Percentiles rank a stretch among this genome's conserved stretches.
phyloP scores from a whole-genome alignment of 2,329 filamentous ascomycete species.

The Penicillium sp. region DNA sequence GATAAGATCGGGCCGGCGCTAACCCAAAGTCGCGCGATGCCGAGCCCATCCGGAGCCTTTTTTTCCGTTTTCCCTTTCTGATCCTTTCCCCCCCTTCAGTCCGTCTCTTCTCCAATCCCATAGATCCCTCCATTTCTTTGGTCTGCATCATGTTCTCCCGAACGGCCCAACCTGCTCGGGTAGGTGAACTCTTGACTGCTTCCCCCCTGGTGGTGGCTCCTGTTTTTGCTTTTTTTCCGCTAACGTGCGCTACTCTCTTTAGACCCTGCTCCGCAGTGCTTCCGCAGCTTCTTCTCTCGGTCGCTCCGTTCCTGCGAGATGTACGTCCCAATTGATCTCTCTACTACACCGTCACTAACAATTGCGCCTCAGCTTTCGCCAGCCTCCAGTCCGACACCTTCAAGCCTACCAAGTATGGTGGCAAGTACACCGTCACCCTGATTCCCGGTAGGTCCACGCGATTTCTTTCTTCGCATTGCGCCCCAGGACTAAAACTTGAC shows the following conservation, averaged over 20 bases:
- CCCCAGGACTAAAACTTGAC: conserved; percentile 12
- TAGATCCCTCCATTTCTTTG: conserved; percentile 16
- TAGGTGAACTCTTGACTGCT: conserved; percentile 25
- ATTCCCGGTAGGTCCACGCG: conserved; percentile 72
- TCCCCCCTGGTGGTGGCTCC: conserved; percentile 46
- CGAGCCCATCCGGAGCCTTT: conserved; percentile 38
- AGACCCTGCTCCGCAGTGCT: conserved; percentile 60
- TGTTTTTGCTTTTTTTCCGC: conserved; percentile 39
- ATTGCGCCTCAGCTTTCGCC: conserved; percentile 59
- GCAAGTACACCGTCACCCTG: conserved; percentile 98
- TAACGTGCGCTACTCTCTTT: conserved; percentile 32
- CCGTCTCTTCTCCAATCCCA: conserved; percentile 14
- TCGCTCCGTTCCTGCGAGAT: conserved; percentile 55
- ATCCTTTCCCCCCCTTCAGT: conserved; percentile 17
- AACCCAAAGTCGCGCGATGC: conserved; percentile 25
- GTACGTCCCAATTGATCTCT: conserved; percentile 40
- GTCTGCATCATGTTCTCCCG: conserved; percentile 43
- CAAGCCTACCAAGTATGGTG: conserved; percentile 97
- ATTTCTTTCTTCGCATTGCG: background rate
- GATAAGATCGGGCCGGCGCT: conserved; percentile 27
- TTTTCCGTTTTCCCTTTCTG: conserved; percentile 28
- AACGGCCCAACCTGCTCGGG: conserved; percentile 45
- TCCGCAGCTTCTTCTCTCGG: conserved; percentile 49
- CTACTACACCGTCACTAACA: conserved; percentile 17
- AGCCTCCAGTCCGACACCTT: conserved; percentile 94